phyloP scores from a whole-genome alignment of 2,329 filamentous ascomycete genomes.

The Zasmidium angulare region DNA sequence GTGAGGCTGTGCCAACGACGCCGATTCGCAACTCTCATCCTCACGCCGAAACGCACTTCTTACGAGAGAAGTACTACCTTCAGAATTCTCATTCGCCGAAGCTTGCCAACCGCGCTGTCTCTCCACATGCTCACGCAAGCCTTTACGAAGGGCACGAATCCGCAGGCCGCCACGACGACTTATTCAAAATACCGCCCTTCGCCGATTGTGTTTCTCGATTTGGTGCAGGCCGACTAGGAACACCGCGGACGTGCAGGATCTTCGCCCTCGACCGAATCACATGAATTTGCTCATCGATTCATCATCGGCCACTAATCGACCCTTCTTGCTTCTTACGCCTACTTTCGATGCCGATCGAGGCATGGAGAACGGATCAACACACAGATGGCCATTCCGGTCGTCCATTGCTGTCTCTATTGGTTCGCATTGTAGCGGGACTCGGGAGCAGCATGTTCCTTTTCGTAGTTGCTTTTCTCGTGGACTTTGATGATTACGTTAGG shows the following conservation, averaged over 20 bases:
- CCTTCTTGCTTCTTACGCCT: not conserved
- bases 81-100: not conserved
- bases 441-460: not conserved
- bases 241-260: not conserved
- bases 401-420: slow-evolving; percentile 4
- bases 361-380: not conserved
- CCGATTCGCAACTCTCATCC: not conserved
- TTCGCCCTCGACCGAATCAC: not conserved
- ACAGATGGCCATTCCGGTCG: not conserved
- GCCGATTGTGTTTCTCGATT: not conserved
- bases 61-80: slow-evolving; percentile 1
- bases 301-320: not conserved
- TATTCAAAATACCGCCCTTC: not conserved
- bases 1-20: slow-evolving; percentile 6
- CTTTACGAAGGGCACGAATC: slow-evolving; percentile 1
- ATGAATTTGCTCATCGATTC: not conserved
- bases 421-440: too few relatives aligned
- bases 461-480: not conserved
- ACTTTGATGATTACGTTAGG: not conserved
- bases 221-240: not conserved
- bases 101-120: not conserved
- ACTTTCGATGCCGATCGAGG: not conserved
- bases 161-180: not conserved
- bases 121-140: slow-evolving; percentile 1
- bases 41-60: not conserved